Evolutionary conservation across 2,329 filamentous ascomycete genomes (phyloP), one percentile per base, ranked within the genome.

Genomic region (Pseudohalonectria lignicola): DNA sequence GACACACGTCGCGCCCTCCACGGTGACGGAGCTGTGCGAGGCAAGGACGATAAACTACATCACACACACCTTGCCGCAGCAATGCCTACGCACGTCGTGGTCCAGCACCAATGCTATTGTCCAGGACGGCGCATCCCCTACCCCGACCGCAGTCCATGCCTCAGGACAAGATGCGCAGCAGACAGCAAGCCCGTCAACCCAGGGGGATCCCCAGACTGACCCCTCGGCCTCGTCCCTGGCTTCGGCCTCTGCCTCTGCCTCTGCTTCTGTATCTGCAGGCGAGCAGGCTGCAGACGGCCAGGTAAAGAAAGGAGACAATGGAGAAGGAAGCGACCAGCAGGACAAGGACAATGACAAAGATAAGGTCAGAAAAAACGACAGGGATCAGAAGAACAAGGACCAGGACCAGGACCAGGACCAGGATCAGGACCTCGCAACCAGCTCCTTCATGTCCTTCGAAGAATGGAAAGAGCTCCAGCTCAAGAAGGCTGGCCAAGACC

Each of bases 381-480:
- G n/a, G n/a, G n/a, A n/a, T n/a, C n/a, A n/a, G n/a, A n/a, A n/a
- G n/a, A n/a, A n/a, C n/a, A n/a, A n/a, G n/a, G n/a, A n/a, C n/a
- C n/a, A n/a, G n/a, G n/a, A n/a, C n/a, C 40, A 48, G 13, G 79
- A 85, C 41, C 66, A 68, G 9, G 79, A 85, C 42, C 66, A 68
- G 9, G 80, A 83, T 34, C 65, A 82, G 10, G 83, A 85, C 47
- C 74, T 80, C 33, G 61, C 61, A 34, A 61, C 62, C 2, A 57
- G 58, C 34, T 81, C 87, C 6, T 96, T 96, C 56, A 77, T 96
- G 50, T 95, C 92, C 0, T 98, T 98, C 50, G 92, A 96, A 55
- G 90, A 96, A 51, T 98, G 92, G 92, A 96, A 94, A 63, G 86
- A 82, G 52, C 83, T 88, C 66, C 94, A 94, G 62, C 64, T 96